phyloP scores from a whole-genome alignment of 192 early-diverging fungal species.

The Coemansia sp. region DNA sequence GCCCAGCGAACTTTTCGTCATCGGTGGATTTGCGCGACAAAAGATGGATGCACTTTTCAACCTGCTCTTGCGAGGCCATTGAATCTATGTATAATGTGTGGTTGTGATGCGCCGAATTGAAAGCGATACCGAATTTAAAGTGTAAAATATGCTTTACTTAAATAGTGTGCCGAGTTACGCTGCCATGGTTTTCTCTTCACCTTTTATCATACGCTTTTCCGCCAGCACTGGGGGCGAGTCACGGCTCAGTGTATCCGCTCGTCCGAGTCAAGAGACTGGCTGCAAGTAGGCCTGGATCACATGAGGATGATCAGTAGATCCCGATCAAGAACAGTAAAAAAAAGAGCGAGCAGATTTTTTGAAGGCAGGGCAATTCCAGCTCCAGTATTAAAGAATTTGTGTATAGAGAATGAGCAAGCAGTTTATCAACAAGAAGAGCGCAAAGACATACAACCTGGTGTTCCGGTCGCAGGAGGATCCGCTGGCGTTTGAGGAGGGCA shows the following conservation, averaged over 20 bases:
- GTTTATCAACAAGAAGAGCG: conserved; percentile 87
- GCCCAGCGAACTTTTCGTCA: conserved; percentile 48
- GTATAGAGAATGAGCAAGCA: conserved; percentile 37
- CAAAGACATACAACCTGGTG: conserved; percentile 87
- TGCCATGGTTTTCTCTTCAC: no score
- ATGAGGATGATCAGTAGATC: background rate
- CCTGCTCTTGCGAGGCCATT: background rate
- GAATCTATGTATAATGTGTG: background rate
- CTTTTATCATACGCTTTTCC: no score
- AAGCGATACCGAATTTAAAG: no score
- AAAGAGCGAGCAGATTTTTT: background rate
- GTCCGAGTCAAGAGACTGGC: no score
- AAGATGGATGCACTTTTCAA: conserved; percentile 34
- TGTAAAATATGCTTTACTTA: background rate
- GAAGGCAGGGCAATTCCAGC: background rate
- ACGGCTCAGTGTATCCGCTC: no score
- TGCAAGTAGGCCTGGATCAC: background rate
- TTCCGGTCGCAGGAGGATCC: conserved; percentile 97
- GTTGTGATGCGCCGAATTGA: no score
- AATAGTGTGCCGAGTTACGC: no score
- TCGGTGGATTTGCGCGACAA: conserved; percentile 44
- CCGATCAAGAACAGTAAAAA: background rate
- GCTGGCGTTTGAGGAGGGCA: conserved; percentile 75
- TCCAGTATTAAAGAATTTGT: background rate
- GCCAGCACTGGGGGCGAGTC: no score